These are phyloP conservation scores for Lactarius sp. DNA, from an alignment of 768 basidiomycete species.

Conservation along the genomic window DNA sequence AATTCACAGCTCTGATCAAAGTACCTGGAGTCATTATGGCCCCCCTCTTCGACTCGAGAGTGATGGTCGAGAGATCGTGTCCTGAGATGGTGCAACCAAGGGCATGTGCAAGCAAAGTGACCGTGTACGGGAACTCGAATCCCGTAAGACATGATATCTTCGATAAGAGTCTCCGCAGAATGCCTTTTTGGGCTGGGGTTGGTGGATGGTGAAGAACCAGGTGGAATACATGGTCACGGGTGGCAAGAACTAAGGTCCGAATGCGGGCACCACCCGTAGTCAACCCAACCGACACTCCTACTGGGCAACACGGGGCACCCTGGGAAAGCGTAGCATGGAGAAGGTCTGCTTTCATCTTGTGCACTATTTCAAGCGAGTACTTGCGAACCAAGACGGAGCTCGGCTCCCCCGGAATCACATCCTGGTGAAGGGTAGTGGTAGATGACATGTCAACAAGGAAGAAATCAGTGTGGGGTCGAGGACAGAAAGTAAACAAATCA, in stretches of 20 bases:
- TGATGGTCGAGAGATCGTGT: slow-evolving; percentile 12
- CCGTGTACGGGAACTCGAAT: slow-evolving; percentile 13
- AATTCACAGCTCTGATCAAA: neutral
- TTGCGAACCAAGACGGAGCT: neutral
- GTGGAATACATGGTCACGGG: neutral
- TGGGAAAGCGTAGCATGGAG: neutral
- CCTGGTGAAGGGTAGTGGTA: neutral
- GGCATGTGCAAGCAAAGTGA: slow-evolving; percentile 5
- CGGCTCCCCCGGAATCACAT: neutral
- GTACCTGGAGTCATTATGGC: neutral
- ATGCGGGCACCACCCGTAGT: neutral
- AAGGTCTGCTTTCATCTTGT: neutral
- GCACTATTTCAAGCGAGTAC: neutral
- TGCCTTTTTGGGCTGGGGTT: neutral
- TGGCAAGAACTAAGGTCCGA: neutral
- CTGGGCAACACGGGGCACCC: neutral
- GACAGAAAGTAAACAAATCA: neutral
- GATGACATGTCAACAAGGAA: neutral
- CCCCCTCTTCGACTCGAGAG: neutral
- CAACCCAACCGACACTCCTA: neutral
- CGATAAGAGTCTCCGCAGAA: slow-evolving; percentile 16
- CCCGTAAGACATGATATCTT: slow-evolving; percentile 10
- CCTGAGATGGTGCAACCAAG: neutral
- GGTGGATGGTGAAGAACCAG: neutral
- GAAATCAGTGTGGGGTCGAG: neutral